Evolutionary conservation across 371 early-diverging fungal genomes (phyloP).

Genomic region (Lichtheimia corymbifera): DNA sequence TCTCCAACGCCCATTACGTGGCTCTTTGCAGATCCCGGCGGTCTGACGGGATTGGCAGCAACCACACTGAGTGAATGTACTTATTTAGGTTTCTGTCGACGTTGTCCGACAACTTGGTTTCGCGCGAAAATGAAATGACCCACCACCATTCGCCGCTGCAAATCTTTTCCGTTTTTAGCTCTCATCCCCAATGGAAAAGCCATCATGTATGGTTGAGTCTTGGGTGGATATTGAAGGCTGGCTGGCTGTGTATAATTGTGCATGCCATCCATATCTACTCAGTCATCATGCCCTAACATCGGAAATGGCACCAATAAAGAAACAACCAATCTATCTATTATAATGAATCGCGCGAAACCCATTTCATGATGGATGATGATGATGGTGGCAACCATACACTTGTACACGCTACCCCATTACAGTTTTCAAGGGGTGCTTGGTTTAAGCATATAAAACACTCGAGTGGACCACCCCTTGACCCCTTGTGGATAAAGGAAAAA

Average conservation of each 20-base stretch:
- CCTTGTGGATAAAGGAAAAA: not conserved
- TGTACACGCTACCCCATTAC: not conserved
- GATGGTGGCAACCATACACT: not conserved
- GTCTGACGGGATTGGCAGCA: slow-evolving; percentile 9
- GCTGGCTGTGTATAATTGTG: too few species aligned
- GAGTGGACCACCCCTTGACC: not conserved
- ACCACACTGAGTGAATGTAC: slow-evolving; percentile 1
- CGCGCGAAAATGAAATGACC: slow-evolving; percentile 15
- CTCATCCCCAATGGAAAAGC: too few species aligned
- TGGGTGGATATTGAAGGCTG: too few species aligned
- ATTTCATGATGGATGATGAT: not conserved
- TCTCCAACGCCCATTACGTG: too few species aligned
- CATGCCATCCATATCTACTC: too few species aligned
- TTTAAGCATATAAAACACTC: slow-evolving; percentile 1
- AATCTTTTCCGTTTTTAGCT: slow-evolving; percentile 7
- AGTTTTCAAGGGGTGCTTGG: not conserved
- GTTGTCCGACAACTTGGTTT: slow-evolving; percentile 3
- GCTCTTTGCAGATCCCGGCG: slow-evolving; percentile 5
- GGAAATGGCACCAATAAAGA: slow-evolving; percentile 13
- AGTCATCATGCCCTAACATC: not conserved
- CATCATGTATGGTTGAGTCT: too few species aligned
- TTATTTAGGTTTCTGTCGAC: slow-evolving; percentile 7
- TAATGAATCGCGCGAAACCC: not conserved
- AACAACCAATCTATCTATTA: not conserved
- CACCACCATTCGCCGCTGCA: slow-evolving; percentile 16